Evolutionary conservation across 768 basidiomycete genomes (phyloP), one percentile per base, ranked within the genome.

Genomic region (Lactarius akahatsu): DNA sequence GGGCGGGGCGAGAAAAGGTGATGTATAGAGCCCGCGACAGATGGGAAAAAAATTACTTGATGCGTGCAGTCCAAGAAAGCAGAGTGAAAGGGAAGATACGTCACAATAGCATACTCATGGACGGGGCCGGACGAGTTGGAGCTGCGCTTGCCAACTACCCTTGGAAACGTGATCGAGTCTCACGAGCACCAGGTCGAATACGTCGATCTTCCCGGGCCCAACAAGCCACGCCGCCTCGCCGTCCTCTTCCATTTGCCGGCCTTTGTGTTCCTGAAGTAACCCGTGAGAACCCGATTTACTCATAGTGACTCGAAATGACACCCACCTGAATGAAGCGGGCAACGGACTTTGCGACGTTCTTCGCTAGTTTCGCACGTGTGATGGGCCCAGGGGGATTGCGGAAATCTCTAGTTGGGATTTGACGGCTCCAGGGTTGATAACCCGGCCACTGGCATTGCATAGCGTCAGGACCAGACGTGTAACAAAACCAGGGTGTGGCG

Each of bases 381-480:
- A 92, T 90, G 3, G 87, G 90, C 7, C 88, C 83, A 45, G 89
- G 91, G 0, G 91, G 90, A 68, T 84, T 91, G 45, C 84, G 83
- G 74, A 91, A 92, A 75, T 92, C 90, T 74, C 86, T 85, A 1
- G 90, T 92, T 9, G 91, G 91, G 67, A 92, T 92, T 73, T 92
- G 91, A 63, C 88, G 82, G 63, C 86, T 89, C 89, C 89, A 92
- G 56, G 85, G 82, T 36, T 84, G 78, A 70, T 92, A 92, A 1
- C 91, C 89, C 5, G 89, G 90, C 91, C 91, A 92, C 90, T 92
- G 66, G 38, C 26, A 13, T 15, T 41, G 50, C 18, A 54, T 20
- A 26, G 16, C 52, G 32, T 69, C 66, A 69, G 65, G 57, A 65
- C 63, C 47, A 47, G 38, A 40, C 5, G 38, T 40, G 34, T 18